Base-by-base conservation (phyloP, 2,329 filamentous ascomycete genomes). In the Colletotrichum sp. region DNA sequence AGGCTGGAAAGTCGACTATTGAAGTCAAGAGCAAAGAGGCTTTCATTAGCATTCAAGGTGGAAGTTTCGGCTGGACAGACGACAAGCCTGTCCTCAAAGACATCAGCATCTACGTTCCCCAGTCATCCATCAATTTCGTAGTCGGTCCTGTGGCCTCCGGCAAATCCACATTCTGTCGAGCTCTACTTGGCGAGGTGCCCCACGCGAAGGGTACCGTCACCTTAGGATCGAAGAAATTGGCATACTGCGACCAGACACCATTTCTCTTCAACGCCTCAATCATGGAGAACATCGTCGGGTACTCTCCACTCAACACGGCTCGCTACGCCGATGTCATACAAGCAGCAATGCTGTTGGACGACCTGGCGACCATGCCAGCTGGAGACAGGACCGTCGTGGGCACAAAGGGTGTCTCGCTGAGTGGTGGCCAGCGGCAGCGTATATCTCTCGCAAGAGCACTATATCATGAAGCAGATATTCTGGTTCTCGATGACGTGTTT, bases 361-460 rank as follows among this genome's bases (percentile, higher is more conserved):
- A 87, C 71, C 57, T 86, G 8, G 62, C 62, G 0, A 68, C 75
- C 0, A 78, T 88, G 1, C 82, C 84, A 0, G 78, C 82, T 2
- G 85, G 86, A 0, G 84, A 87, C 36, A 71, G 80, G 6, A 86
- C 86, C 0, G 79, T 81, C 4, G 79, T 88, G 55, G 87, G 87
- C 6, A 85, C 82, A 44, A 83, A 84, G 15, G 86, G 86, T 0
- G 82, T 87, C 24, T 83, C 82, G 16, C 77, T 88, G 0, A 86
- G 84, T 9, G 87, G 87, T 3, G 87, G 87, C 0, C 87, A 88
- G 64, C 78, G 80, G 60, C 82, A 85, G 5, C 81, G 85, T 3
- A 78, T 85, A 0, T 80, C 67, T 8, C 44, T 73, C 2, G 71
- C 71, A 0, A 52, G 64, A 49, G 64, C 71, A 0, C 55, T 73